phyloP scores from a whole-genome alignment of 805 yeast genomes.

The Teunomyces panamensis region DNA sequence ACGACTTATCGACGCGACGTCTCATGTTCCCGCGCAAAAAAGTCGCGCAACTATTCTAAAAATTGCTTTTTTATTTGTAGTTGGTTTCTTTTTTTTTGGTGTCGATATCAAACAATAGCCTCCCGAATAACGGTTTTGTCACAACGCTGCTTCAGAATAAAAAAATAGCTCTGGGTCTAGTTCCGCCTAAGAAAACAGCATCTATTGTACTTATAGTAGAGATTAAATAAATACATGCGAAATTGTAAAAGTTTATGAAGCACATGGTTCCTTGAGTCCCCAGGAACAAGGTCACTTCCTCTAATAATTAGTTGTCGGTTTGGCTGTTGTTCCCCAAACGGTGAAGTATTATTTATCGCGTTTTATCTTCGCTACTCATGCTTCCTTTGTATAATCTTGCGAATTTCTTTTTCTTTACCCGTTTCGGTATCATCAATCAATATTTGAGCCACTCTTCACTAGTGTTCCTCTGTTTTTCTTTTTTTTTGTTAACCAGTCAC shows the following conservation, averaged over 20 bases:
- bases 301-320: not conserved
- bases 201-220: too few relatives aligned
- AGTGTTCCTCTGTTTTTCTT: not conserved
- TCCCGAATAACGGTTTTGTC: not conserved
- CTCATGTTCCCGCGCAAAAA: not conserved
- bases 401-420: slow-evolving; percentile 2
- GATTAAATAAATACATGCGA: too few relatives aligned
- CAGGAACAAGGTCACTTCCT: too few relatives aligned
- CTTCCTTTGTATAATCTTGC: not conserved
- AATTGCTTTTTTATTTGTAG: not conserved
- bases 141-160: not conserved
- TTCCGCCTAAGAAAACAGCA: not conserved
- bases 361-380: not conserved
- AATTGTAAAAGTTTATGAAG: too few relatives aligned
- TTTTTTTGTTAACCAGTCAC: not conserved
- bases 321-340: too few relatives aligned
- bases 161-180: not conserved
- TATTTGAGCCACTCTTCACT: not conserved
- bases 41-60: not conserved
- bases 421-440: not conserved
- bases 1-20: not conserved
- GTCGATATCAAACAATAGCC: not conserved
- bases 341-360: slow-evolving; percentile 1
- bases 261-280: too few relatives aligned
- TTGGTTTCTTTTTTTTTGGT: not conserved